Evolutionary conservation across 2,329 filamentous ascomycete genomes (phyloP), one percentile per base, ranked within the genome.

Genomic region (Cladosporium colombiae): DNA sequence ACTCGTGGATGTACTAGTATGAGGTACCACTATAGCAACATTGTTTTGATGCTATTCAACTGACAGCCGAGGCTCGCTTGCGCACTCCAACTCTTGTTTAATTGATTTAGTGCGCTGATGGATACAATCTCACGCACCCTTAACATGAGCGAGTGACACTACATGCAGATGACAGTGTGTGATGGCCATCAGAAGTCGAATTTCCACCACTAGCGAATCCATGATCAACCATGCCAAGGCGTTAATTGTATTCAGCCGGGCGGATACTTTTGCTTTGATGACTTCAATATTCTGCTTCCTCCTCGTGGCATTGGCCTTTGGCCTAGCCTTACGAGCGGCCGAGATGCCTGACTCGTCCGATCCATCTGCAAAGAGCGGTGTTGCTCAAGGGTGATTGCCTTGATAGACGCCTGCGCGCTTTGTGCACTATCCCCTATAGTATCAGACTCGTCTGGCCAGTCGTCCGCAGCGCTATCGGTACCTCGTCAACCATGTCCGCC

Each of bases 131-230:
- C 40, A 11, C 40, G 23, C 40, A 44, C 10, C n/a, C 8, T 21
- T 21, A 23, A 46, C n/a, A 46, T n/a, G 40, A 46, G 16, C n/a
- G 2, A 21, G 29, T 55, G 27, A 33, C 31, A 33, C 31, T 11
- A 31, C 29, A 31, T 55, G 52, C 52, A 55, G 27, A 55, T 6
- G 18, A 8, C 33, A 55, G 52, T 13, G 18, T 55, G 27, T 31
- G 25, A 27, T 29, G 8, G 4, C 2, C 21, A 21, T 33, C 40
- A 55, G n/a, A 14, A 8, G 5, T 23, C 5, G 52, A 55, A 29
- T 55, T 55, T 55, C 52, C 52, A 55, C 52, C 52, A 55, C 52
- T 55, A 55, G 31, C 3, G 23, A n/a, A 55, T 31, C 16, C 27
- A 10, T 55, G 29, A 55, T 55, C 27, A 23, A 33, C 52, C 10